Conservation (phyloP, 495 filamentous ascomycete genomes). For the Aspergillus nanangensis region DNA sequence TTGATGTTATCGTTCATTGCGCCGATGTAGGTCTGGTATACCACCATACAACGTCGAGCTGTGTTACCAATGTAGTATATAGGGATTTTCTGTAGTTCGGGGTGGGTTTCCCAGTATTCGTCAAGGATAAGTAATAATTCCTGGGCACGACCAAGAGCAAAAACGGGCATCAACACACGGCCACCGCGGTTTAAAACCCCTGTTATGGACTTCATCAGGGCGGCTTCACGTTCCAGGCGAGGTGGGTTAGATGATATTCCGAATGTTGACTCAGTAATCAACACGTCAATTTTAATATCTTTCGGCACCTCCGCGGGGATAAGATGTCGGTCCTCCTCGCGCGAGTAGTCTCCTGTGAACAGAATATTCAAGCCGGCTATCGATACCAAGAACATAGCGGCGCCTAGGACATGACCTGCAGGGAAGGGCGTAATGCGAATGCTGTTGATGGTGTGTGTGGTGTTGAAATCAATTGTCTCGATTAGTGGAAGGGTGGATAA, state of each 20-base stretch:
- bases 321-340: conserved; percentile 90
- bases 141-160: conserved; percentile 89
- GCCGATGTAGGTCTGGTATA: conserved; percentile 95
- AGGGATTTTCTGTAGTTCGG: conserved; percentile 79
- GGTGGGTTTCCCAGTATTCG: conserved; percentile 89
- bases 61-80: conserved; percentile 97
- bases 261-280: conserved; percentile 97
- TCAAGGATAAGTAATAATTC: conserved; percentile 92
- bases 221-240: conserved; percentile 81
- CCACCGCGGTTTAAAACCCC: conserved; percentile 85
- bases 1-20: conserved; percentile 99
- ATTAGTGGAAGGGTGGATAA: conserved; percentile 87
- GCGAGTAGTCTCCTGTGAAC: conserved; percentile 95
- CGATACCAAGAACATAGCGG: conserved; percentile 95
- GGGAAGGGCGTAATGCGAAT: conserved; percentile 97
- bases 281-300: conserved; percentile 82
- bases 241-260: conserved; percentile 90
- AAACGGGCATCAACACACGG: conserved; percentile 90
- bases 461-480: conserved; percentile 97
- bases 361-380: conserved; percentile 94
- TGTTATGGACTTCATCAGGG: conserved; percentile 92
- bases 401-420: conserved; percentile 94
- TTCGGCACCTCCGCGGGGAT: conserved; percentile 85
- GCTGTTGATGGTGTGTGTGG: conserved; percentile 91
- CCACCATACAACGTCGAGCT: conserved; percentile 94